These are phyloP conservation scores for Clarireedia sp. DNA, from an alignment of 2,329 filamentous ascomycete genomes.

Conservation along the genomic window DNA sequence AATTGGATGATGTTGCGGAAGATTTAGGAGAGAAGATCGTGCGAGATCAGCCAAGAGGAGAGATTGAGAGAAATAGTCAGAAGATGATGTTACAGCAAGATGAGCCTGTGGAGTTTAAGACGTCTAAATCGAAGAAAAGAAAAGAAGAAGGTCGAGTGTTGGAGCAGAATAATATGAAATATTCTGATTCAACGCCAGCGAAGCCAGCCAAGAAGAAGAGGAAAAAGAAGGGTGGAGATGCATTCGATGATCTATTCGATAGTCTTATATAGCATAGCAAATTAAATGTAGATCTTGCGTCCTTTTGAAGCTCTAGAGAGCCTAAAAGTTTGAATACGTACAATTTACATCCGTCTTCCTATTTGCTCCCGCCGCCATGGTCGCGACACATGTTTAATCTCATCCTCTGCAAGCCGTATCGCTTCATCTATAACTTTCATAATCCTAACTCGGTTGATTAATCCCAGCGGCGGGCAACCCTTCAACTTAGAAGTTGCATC, in stretches of 20 bases:
- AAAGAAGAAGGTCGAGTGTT: constrained; percentile 6
- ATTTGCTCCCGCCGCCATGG: too few relatives aligned
- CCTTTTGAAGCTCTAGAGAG: too few relatives aligned
- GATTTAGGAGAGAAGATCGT: constrained; percentile 29
- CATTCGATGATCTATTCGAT: constrained; percentile 66
- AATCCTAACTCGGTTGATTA: constrained; percentile 11
- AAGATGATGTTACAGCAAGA: not conserved
- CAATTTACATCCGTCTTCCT: too few relatives aligned
- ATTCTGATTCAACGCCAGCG: constrained; percentile 26
- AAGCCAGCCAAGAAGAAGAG: constrained; percentile 46
- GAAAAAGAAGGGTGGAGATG: constrained; percentile 53
- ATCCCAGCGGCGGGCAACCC: constrained; percentile 4
- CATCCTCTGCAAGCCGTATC: not conserved
- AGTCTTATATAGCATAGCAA: constrained; percentile 37
- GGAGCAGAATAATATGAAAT: not conserved
- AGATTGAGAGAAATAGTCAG: constrained; percentile 4
- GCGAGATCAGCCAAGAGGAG: constrained; percentile 17
- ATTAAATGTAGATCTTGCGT: not conserved
- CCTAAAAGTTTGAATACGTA: too few relatives aligned
- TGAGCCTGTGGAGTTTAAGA: constrained; percentile 6
- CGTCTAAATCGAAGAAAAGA: constrained; percentile 22
- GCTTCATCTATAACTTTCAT: constrained; percentile 7
- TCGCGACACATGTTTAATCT: too few relatives aligned
- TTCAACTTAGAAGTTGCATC: not conserved
- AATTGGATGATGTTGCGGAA: constrained; percentile 1